Base-by-base conservation (phyloP, 192 early-diverging fungal species). In the Chytriomyces hyalinus region DNA sequence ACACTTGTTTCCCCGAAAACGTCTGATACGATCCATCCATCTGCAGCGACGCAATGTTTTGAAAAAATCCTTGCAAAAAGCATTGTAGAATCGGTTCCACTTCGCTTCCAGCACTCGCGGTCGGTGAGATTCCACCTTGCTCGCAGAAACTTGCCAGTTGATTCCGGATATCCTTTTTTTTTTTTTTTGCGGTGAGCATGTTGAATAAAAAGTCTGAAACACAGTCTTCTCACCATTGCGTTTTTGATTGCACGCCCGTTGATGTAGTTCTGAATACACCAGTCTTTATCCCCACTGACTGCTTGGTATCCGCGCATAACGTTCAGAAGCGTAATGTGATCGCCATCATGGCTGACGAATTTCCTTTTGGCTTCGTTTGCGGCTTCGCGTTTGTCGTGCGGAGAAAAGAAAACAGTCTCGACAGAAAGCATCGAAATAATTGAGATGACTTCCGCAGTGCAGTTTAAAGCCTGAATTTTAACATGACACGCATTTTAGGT, bases 261-360 rank as follows among this genome's bases (percentile, higher is more conserved):
- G 63, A 99, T 90, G 85, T 94, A 99, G 79, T 99, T 93, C 60
- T 96, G 92, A 46, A 86, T 79, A 81, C 96, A 99, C 97, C 97
- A 99, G 26, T 87, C 87, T 3, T 81, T 72, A 71, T 97, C 92
- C 11, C 94, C 95, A 22, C 94, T 86, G 6, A 92, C 93, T 28
- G 88, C 86, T 74, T 86, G 83, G 78, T 93, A 98, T 5, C 89
- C 92, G 15, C 89, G 85, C 49, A 95, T 77, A 3, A 96, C 92
- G 75, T 96, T 97, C 57, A 97, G 79, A 10, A 93, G 87, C 1
- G 98, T 99, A 28, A 99, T 73, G 66, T 97, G 96, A 84, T 99
- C 96, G 66, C 98, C 98, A 48, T 96, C 93, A 44, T 88, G 86
- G 48, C 89, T 92, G 9, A 91, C 74, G 77, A 99, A 99, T 63